Base-by-base conservation (phyloP, 2,329 filamentous ascomycete genomes). In the Hypoxylon sp. region DNA sequence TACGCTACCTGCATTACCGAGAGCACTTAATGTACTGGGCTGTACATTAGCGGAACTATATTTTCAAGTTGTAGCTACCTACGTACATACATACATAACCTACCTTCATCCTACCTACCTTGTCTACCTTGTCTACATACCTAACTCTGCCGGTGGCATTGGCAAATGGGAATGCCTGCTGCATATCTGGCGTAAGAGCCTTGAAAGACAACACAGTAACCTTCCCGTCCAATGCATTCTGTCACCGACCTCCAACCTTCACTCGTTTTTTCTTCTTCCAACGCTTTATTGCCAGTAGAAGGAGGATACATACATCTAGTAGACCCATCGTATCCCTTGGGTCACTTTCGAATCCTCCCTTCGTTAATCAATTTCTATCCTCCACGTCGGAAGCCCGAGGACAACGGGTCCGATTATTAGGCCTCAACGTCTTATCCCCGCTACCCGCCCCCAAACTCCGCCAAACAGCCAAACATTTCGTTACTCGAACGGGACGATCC, bases 1-100 rank as follows among this genome's bases (percentile, higher is more conserved):
- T 69, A 64, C 69, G 69, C 69, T 66, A 69, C 66, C 35, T 68
- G 68, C 65, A 70, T 70, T 68, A 51, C 65, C 68, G 68, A 70
- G 20, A 68, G 56, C 56, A 48, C 63, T 62, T 56, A 33, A 69
- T 62, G 65, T 65, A 68, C 55, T 61, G 33, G 30, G 44, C 11
- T 67, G 56, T 70, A 70, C 68, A 70, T 63, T 61, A 57, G 56
- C 46, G 56, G 56, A 50, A 61, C 44, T 65, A 65, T 65, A 65
- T 65, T 66, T 51, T 53, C 49, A 40, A 50, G 40, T 67, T 33
- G 55, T 61, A 64, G 55, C 61, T 55, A 64, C 33, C 11, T 13
- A 1, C 33, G 2, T 37, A 3, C 25, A 27, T 27, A 27, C 25
- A 20, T 20, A 20, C 20, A 20, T 20, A 4, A 27, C 25, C 25